Evolutionary conservation across 768 basidiomycete species (phyloP), one percentile per base, ranked within the genome.

Genomic region (Pulveroboletus sp.): DNA sequence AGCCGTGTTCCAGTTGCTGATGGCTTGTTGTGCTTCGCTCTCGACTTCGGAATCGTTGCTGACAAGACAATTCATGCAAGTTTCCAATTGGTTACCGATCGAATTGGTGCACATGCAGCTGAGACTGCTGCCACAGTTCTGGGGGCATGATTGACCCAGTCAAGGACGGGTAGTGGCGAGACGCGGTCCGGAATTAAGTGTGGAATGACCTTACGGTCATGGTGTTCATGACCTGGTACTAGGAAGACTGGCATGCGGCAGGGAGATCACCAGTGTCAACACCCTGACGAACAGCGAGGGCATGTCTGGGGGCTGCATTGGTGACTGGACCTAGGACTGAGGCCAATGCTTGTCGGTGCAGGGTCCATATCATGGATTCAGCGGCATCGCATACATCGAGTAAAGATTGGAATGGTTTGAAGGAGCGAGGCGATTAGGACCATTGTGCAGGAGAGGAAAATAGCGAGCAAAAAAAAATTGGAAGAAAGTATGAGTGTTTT

Each of bases 61-160:
- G 29, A 45, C 49, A n/a, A 67, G 4, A 41, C 63, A 65, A 27
- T 1, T 37, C 62, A 60, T 50, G 45, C 64, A 65, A 16, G 50
- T 16, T 17, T 54, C 16, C 17, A 65, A 34, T 12, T 56, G 10
- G 8, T 24, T 49, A 20, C 55, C 55, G 17, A 64, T 12, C 16
- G 50, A 16, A 20, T 6, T 20, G 22, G 35, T 20, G n/a, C 63
- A 64, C 1, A 56, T 2, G 44, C 60, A 61, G n/a, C 4, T 43
- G 23, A 51, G 13, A 26, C 11, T 26, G 5, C 5, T 5, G 2
- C 2, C 29, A n/a, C 62, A 66, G 42, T 34, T 31, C 54, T 66
- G 16, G 22, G 9, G 23, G 4, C 17, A 2, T 17, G 16, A 3
- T 12, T 0, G n/a, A 36, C 10, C n/a, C 17, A n/a, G n/a, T n/a